A percentile compares a stretch with the other conserved stretches of the same genome.
These are phyloP conservation scores for Penicillium nucicola DNA, from an alignment of 495 filamentous ascomycete genomes.

Conservation along the genomic window DNA sequence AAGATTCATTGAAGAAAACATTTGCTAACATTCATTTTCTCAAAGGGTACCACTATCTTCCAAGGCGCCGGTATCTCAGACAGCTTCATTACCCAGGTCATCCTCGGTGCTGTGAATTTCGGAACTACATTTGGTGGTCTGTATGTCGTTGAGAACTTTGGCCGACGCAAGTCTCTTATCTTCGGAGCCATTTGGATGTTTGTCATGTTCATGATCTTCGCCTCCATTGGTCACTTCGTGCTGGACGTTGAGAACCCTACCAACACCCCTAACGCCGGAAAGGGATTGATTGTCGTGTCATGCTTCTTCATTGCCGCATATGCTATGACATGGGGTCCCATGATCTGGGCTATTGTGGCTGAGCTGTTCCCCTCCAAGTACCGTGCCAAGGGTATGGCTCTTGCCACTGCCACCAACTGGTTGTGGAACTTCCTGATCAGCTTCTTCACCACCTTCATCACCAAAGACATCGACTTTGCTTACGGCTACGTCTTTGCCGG, in stretches of 20 bases:
- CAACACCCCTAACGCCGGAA: constrained; percentile 59
- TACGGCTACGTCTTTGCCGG: constrained; percentile 78
- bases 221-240: constrained; percentile 63
- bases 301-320: constrained; percentile 58
- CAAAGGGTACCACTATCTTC: constrained; percentile 74
- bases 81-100: constrained; percentile 69
- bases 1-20: neutral
- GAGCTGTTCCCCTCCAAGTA: constrained; percentile 78
- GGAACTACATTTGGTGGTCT: constrained; percentile 67
- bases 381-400: constrained; percentile 67
- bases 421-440: constrained; percentile 80
- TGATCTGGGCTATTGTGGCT: constrained; percentile 73
- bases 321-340: constrained; percentile 74
- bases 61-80: constrained; percentile 64
- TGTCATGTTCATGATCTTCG: constrained; percentile 67
- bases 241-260: constrained; percentile 53
- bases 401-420: constrained; percentile 80
- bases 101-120: constrained; percentile 73
- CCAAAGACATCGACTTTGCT: constrained; percentile 59
- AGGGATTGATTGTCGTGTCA: constrained; percentile 72
- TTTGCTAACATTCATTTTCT: constrained; percentile 38
- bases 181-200: constrained; percentile 66
- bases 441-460: constrained; percentile 76
- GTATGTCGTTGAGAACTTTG: constrained; percentile 67
- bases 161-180: constrained; percentile 67